A percentile compares a stretch with the other conserved stretches of the same genome.
Conservation (phyloP, 2,329 filamentous ascomycete genomes). For the Fusarium xylarioides region DNA sequence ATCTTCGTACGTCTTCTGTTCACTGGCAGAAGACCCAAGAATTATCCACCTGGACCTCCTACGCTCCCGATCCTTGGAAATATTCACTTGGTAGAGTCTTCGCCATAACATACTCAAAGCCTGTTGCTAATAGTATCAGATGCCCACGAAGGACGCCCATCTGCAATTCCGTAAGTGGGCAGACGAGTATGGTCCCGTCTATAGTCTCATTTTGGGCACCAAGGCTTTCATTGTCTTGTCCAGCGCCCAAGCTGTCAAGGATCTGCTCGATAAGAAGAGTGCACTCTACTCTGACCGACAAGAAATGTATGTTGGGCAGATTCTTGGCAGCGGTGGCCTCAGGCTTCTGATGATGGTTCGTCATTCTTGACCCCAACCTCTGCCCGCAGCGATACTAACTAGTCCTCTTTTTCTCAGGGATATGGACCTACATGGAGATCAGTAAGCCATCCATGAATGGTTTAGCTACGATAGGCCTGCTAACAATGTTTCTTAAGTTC, state of each 20-base stretch:
- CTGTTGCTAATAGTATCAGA: background rate
- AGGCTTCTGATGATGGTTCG: background rate
- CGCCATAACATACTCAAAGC: fast-evolving
- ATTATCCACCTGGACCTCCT: background rate
- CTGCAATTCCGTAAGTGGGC: slow-evolving; percentile 1
- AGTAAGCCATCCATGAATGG: background rate
- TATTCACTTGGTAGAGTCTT: background rate
- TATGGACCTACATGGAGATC: slow-evolving; percentile 5
- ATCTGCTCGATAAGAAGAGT: background rate
- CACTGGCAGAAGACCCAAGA: background rate
- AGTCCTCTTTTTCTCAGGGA: background rate
- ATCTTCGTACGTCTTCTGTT: slow-evolving; percentile 1
- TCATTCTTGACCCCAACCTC: background rate
- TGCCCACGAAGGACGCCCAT: background rate
- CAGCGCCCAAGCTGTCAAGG: background rate
- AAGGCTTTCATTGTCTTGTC: slow-evolving; percentile 3
- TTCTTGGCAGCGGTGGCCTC: background rate
- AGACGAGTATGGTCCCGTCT: background rate
- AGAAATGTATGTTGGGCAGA: slow-evolving; percentile 5
- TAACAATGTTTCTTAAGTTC: background rate
- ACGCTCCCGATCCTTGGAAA: background rate
- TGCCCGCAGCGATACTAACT: fast-evolving
- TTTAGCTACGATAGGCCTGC: too few species aligned
- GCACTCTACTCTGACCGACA: background rate
- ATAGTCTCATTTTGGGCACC: background rate